Evolutionary conservation across 176 grass and related monocot species (phyloP).

Genomic region (Eragrostis nindensis): DNA sequence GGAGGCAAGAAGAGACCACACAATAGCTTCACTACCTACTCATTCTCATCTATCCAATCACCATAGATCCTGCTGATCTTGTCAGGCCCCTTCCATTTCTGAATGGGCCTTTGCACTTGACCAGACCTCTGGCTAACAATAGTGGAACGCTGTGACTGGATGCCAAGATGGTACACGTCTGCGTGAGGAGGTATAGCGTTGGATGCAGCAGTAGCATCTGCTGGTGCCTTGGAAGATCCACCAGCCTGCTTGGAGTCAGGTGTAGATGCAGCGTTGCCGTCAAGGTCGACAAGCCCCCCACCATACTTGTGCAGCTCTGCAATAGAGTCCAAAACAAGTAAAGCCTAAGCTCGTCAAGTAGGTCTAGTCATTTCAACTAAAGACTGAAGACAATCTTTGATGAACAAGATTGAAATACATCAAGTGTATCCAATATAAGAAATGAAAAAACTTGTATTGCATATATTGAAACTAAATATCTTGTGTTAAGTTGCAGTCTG

Average conservation of each 20-base stretch:
- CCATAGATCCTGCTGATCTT: constrained; percentile 97
- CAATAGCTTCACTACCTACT: constrained; percentile 40
- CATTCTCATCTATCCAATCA: constrained; percentile 90
- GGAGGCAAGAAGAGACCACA: background rate
- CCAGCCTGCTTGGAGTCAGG: constrained; percentile 75
- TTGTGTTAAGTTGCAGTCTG: background rate
- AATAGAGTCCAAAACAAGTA: constrained; percentile 5
- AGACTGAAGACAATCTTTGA: background rate
- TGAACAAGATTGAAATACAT: constrained; percentile 11
- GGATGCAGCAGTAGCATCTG: constrained; percentile 47
- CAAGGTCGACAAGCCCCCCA: constrained; percentile 70
- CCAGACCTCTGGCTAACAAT: constrained; percentile 63
- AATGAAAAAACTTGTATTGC: background rate
- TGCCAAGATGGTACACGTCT: constrained; percentile 78
- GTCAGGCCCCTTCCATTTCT: constrained; percentile 97
- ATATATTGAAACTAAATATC: background rate
- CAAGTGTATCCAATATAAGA: background rate
- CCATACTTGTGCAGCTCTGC: constrained; percentile 96
- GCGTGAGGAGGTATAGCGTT: constrained; percentile 42
- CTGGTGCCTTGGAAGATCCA: constrained; percentile 49
- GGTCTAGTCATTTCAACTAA: background rate
- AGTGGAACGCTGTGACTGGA: constrained; percentile 59
- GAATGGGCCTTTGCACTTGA: constrained; percentile 73
- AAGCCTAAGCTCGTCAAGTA: constrained; percentile 16
- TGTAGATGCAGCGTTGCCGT: constrained; percentile 48